A percentile compares a stretch with the other conserved stretches of the same genome.
These are phyloP conservation scores for Elaphomyces granulatus DNA, from an alignment of 495 filamentous ascomycete species.

Conservation along the genomic window DNA sequence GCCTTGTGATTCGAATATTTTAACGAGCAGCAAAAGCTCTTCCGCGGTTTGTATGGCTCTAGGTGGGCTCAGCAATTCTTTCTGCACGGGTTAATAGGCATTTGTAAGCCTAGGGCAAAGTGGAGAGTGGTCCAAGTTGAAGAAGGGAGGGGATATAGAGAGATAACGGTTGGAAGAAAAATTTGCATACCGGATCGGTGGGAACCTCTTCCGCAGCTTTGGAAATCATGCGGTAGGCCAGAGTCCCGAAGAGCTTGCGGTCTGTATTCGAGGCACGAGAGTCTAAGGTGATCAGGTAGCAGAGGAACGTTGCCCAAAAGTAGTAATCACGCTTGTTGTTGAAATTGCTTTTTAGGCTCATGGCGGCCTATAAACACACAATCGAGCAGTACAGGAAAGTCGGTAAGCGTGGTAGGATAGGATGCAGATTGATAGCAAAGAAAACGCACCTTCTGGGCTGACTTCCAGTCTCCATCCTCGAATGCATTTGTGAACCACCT, in stretches of 20 bases:
- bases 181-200: slow-evolving; percentile 24
- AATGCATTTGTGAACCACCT: slow-evolving; percentile 40
- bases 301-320: slow-evolving; percentile 43
- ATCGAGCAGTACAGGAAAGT: no score
- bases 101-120: not conserved
- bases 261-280: slow-evolving; percentile 31
- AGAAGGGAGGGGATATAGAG: slow-evolving; percentile 1
- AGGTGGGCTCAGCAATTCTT: slow-evolving; percentile 28
- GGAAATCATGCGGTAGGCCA: slow-evolving; percentile 45
- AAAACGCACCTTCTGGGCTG: slow-evolving; percentile 46
- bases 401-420: no score
- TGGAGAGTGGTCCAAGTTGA: not conserved
- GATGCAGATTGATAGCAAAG: slow-evolving; percentile 5
- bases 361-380: slow-evolving; percentile 34
- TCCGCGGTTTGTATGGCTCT: slow-evolving; percentile 40
- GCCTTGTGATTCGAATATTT: slow-evolving; percentile 34
- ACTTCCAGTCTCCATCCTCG: slow-evolving; percentile 36
- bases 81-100: slow-evolving; percentile 12
- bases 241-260: slow-evolving; percentile 38
- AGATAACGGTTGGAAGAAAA: slow-evolving; percentile 3
- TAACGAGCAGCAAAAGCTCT: slow-evolving; percentile 40
- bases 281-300: slow-evolving; percentile 26
- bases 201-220: slow-evolving; percentile 41
- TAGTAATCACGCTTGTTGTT: slow-evolving; percentile 41
- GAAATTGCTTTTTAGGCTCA: slow-evolving; percentile 45